These are phyloP conservation scores for Vitis hybrid DNA, from an alignment of 177 flowering plant genomes.

Conservation along the genomic window DNA sequence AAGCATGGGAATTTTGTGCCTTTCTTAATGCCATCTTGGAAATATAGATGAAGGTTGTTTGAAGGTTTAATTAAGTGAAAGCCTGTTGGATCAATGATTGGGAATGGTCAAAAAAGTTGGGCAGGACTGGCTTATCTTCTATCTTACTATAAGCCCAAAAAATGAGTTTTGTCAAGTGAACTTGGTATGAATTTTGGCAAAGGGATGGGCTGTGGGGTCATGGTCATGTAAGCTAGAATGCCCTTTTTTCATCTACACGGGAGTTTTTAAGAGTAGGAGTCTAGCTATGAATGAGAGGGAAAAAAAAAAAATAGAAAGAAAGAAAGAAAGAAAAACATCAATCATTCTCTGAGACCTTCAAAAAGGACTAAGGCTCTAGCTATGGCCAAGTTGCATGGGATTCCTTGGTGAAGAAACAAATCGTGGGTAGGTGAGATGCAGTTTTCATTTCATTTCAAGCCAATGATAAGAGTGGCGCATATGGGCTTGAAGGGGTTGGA, in stretches of 20 bases:
- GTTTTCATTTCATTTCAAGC: slow-evolving; percentile 3
- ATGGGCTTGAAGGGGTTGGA: background rate
- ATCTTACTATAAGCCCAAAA: background rate
- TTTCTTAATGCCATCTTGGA: background rate
- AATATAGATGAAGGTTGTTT: background rate
- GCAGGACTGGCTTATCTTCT: background rate
- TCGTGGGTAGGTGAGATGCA: slow-evolving; percentile 6
- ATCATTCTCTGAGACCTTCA: no score
- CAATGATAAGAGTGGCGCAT: background rate
- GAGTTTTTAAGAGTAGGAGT: no score
- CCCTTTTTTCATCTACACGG: no score
- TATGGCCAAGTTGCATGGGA: slow-evolving; percentile 9
- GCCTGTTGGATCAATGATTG: slow-evolving; percentile 1
- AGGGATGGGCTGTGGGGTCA: slow-evolving; percentile 1
- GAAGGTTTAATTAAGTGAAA: background rate
- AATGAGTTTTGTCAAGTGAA: background rate
- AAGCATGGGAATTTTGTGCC: background rate
- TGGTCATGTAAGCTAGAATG: background rate
- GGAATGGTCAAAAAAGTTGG: background rate
- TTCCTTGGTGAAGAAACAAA: background rate
- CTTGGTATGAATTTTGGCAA: background rate
- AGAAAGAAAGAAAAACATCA: no score
- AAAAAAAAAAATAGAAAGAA: no score
- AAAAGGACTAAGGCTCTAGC: background rate
- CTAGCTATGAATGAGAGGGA: no score